These are phyloP conservation scores for Cutaneotrichosporon sp. DNA, from an alignment of 1,284 basidiomycete species.

Conservation along the genomic window DNA sequence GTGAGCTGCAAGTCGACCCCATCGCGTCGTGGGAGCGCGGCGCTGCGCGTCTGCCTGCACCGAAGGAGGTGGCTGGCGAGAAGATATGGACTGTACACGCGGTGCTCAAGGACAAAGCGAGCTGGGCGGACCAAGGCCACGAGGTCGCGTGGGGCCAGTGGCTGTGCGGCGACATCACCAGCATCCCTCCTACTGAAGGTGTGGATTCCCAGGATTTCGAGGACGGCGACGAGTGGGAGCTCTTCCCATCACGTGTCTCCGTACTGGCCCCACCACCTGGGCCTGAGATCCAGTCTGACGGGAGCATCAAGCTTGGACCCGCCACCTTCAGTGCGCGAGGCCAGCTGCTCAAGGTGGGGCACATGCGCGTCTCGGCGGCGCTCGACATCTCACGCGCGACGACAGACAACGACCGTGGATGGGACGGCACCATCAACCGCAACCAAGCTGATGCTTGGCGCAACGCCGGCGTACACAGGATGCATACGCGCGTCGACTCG, in stretches of 20 bases:
- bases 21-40: background rate
- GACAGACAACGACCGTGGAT: conserved; percentile 31
- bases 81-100: conserved; percentile 14
- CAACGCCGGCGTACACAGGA: conserved; percentile 20
- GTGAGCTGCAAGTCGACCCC: conserved; percentile 10
- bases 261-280: background rate
- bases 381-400: conserved; percentile 30
- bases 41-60: background rate
- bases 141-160: conserved; percentile 27
- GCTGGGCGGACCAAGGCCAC: conserved; percentile 26
- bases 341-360: conserved; percentile 17
- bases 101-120: background rate
- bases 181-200: background rate
- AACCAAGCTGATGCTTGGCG: conserved; percentile 11
- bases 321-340: conserved; percentile 23
- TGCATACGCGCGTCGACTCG: conserved; percentile 22
- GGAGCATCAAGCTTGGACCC: conserved; percentile 18
- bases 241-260: background rate
- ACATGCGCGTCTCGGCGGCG: background rate
- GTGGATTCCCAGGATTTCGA: background rate
- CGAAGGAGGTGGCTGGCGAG: conserved; percentile 7
- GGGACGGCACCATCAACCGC: background rate
- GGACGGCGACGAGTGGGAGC: background rate
- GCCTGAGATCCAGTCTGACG: background rate
- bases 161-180: conserved; percentile 5